A percentile compares a stretch with the other conserved stretches of the same genome.
These are phyloP conservation scores for Melaleuca alternifolia DNA, from an alignment of 345 rosid genomes.

Conservation along the genomic window DNA sequence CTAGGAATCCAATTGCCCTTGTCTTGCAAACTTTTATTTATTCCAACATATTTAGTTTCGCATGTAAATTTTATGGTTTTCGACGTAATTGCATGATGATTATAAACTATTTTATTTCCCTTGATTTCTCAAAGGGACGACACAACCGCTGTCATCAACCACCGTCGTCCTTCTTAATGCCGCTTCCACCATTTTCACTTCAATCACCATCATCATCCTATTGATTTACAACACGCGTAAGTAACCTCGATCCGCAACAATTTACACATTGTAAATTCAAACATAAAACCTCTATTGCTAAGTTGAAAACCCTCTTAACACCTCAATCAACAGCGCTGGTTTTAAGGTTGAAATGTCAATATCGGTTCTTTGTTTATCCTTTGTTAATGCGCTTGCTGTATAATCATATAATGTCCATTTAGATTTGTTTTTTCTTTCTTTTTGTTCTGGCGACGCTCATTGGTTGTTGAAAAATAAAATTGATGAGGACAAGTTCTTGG, in stretches of 20 bases:
- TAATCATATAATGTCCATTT: no score
- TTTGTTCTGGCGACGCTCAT: not conserved
- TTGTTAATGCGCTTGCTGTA: not conserved
- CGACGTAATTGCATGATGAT: not conserved
- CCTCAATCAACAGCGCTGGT: not conserved
- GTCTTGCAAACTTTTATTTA: not conserved
- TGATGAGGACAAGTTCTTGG: not conserved
- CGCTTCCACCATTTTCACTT: not conserved
- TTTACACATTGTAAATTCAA: not conserved
- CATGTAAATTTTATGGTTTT: not conserved
- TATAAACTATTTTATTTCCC: not conserved
- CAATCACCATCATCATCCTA: not conserved
- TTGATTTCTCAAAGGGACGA: accelerated
- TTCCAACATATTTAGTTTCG: not conserved
- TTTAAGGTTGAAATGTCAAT: no score
- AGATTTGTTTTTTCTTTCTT: no score
- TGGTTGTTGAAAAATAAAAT: not conserved
- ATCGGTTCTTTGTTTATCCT: not conserved
- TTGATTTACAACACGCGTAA: not conserved
- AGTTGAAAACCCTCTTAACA: not conserved
- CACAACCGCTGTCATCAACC: not conserved
- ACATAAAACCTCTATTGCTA: not conserved
- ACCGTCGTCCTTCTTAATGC: not conserved
- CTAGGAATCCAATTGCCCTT: no score
- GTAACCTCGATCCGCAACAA: not conserved